Evolutionary conservation across 352 stramenopile genomes (phyloP).

Genomic region (Phytophthora podocarpi): DNA sequence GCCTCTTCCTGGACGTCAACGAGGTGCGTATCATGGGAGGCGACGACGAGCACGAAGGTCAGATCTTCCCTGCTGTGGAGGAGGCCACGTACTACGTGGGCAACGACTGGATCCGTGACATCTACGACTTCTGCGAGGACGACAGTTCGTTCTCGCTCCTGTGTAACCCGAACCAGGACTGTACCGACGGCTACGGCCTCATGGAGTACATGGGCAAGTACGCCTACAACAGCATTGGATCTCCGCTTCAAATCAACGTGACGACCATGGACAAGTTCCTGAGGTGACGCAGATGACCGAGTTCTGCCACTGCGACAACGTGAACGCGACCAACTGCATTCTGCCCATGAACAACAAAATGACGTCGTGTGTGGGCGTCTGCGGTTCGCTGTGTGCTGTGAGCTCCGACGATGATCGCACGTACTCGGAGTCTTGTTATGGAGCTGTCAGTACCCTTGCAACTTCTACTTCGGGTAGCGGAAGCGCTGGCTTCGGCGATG

Average conservation of each 20-base stretch:
- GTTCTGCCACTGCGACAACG: constrained; percentile 52
- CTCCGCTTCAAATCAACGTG: constrained; percentile 68
- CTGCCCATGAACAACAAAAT: constrained; percentile 51
- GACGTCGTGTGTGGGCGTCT: constrained; percentile 58
- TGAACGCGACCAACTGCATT: constrained; percentile 51
- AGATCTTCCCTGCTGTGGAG: constrained; percentile 58
- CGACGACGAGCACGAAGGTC: constrained; percentile 40
- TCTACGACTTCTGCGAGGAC: constrained; percentile 67
- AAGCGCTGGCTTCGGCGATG: constrained; percentile 12
- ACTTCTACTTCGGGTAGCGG: constrained; percentile 23
- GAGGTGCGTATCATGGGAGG: constrained; percentile 57
- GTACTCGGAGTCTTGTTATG: constrained; percentile 50
- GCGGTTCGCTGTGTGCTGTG: constrained; percentile 53
- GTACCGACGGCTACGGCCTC: constrained; percentile 55
- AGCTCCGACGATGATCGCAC: constrained; percentile 38
- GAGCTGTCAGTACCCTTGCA: constrained; percentile 15
- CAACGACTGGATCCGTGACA: constrained; percentile 63
- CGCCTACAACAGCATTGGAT: constrained; percentile 64
- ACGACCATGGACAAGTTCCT: constrained; percentile 44
- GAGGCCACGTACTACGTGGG: constrained; percentile 66
- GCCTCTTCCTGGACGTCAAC: constrained; percentile 58
- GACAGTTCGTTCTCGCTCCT: constrained; percentile 62
- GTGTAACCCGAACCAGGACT: constrained; percentile 62
- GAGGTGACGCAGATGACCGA: constrained; percentile 35
- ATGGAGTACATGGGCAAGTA: constrained; percentile 71